A percentile compares a stretch with the other conserved stretches of the same genome.
Conservation (phyloP, 805 yeast genomes). For the Hanseniaspora hatyaiensis region DNA sequence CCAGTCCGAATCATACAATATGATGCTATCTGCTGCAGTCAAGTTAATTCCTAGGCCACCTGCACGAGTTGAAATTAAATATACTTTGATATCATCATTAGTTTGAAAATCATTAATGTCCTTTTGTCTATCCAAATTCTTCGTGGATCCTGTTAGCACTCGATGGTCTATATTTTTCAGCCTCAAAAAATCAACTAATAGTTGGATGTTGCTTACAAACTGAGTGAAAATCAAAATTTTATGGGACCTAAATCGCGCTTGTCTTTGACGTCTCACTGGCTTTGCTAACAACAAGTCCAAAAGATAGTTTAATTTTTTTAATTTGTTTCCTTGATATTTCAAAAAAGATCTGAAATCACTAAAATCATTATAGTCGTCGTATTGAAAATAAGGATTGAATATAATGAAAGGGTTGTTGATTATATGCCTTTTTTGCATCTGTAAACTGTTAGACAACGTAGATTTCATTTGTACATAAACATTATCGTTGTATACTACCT, state of each 20-base stretch:
- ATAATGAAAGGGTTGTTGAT: constrained; percentile 80
- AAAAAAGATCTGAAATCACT: constrained; percentile 33
- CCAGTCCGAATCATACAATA: constrained; percentile 89
- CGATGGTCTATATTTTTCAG: constrained; percentile 37
- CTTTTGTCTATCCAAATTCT: constrained; percentile 52
- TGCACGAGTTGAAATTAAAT: constrained; percentile 78
- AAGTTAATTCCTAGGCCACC: constrained; percentile 90
- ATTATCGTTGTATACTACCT: constrained; percentile 24
- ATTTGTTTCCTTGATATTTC: constrained; percentile 52
- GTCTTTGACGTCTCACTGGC: too few species aligned
- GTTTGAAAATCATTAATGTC: constrained; percentile 40
- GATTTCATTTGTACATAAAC: constrained; percentile 35
- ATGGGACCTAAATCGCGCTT: too few species aligned
- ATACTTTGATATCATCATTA: constrained; percentile 32
- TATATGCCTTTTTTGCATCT: constrained; percentile 75
- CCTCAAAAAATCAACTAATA: constrained; percentile 63
- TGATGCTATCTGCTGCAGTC: constrained; percentile 78
- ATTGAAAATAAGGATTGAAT: constrained; percentile 60
- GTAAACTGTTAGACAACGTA: constrained; percentile 50
- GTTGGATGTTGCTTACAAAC: constrained; percentile 70
- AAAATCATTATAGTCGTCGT: constrained; percentile 30
- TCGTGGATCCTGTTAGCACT: constrained; percentile 66
- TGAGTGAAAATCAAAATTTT: constrained; percentile 78
- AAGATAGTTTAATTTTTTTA: constrained; percentile 51
- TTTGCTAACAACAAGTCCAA: constrained; percentile 41